A percentile compares a stretch with the other conserved stretches of the same genome.
These are phyloP conservation scores for Lodderomyces metapsilosis DNA, from an alignment of 1,139 yeast species.

Conservation along the genomic window DNA sequence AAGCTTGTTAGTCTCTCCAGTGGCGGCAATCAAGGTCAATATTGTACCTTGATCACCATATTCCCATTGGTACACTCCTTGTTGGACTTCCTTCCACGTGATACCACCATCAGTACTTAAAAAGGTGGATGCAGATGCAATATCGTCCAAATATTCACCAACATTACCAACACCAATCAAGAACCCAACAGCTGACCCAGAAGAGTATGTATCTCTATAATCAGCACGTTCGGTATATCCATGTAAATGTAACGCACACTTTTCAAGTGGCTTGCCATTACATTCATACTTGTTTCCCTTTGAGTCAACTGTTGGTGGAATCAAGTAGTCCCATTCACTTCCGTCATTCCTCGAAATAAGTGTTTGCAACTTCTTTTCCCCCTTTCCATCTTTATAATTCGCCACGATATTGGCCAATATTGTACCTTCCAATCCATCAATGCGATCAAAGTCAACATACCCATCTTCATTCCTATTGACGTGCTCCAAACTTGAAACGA, in stretches of 20 bases:
- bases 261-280: constrained; percentile 44
- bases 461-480: constrained; percentile 78
- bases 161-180: constrained; percentile 89
- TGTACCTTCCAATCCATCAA: constrained; percentile 88
- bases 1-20: constrained; percentile 55
- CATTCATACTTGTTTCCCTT: constrained; percentile 60
- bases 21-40: constrained; percentile 64
- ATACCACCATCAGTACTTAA: constrained; percentile 86
- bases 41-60: constrained; percentile 94
- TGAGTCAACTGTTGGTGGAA: constrained; percentile 67
- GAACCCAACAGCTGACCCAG: constrained; percentile 86
- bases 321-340: constrained; percentile 73
- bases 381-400: constrained; percentile 31
- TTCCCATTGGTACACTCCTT: constrained; percentile 88
- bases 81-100: constrained; percentile 76
- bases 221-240: constrained; percentile 89
- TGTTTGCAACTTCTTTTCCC: constrained; percentile 60
- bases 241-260: constrained; percentile 83
- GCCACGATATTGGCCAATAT: constrained; percentile 68
- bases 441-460: constrained; percentile 84
- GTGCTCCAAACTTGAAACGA: constrained; percentile 64
- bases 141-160: constrained; percentile 55
- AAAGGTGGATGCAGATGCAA: constrained; percentile 63
- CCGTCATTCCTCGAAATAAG: constrained; percentile 90
- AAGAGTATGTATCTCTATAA: constrained; percentile 79